Percentiles rank a stretch among this genome's conserved stretches.
phyloP scores from a whole-genome alignment of 257 asterid species.

The Verbascum thapsus region DNA sequence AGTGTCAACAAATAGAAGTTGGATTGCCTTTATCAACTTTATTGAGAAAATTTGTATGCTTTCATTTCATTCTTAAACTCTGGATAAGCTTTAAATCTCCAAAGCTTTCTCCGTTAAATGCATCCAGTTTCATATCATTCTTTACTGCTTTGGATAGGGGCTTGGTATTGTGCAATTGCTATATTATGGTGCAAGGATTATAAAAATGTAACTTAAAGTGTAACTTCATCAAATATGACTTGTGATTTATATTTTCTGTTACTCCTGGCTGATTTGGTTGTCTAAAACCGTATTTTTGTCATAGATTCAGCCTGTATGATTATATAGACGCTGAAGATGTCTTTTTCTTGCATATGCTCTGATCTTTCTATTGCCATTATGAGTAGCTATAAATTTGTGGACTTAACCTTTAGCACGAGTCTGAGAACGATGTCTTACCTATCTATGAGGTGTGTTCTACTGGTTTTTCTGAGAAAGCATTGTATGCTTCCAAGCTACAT shows the following conservation, averaged over 20 bases:
- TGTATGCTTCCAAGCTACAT: background rate
- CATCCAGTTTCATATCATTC: too few species aligned
- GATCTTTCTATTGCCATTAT: background rate
- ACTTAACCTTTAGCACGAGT: background rate
- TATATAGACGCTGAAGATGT: background rate
- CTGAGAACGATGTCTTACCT: background rate
- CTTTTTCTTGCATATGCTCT: background rate
- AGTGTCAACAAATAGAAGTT: too few species aligned
- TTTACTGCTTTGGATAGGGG: too few species aligned
- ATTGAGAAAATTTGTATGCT: too few species aligned
- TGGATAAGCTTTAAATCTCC: too few species aligned
- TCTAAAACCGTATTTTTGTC: background rate
- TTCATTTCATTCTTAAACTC: too few species aligned
- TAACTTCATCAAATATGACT: background rate
- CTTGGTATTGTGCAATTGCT: too few species aligned
- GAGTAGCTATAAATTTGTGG: background rate
- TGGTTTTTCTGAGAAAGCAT: background rate
- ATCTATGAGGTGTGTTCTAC: background rate
- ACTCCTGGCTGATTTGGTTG: background rate
- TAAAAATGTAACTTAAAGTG: background rate
- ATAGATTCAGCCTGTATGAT: background rate
- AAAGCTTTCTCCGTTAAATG: too few species aligned
- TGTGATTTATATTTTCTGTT: background rate
- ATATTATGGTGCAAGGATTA: background rate
- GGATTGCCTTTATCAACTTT: too few species aligned